Percentiles rank a stretch among this genome's conserved stretches.
phyloP scores from a whole-genome alignment of 306 rosid species.

The Herpetospermum pedunculosum region DNA sequence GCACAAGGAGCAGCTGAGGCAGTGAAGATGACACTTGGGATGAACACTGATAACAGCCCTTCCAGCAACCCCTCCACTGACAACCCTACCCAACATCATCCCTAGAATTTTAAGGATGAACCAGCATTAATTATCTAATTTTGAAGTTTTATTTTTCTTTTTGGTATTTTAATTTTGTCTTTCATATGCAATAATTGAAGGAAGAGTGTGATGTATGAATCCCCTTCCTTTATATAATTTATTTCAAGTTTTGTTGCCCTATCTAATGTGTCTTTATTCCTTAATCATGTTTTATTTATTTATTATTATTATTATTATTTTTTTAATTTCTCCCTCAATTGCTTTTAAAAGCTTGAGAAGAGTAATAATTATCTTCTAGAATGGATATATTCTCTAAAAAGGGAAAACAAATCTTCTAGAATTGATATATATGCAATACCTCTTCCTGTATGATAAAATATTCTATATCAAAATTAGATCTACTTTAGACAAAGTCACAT shows the following conservation, averaged over 20 bases:
- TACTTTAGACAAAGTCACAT: neutral
- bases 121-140: neutral
- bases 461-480: neutral
- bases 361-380: neutral
- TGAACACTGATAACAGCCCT: conserved; percentile 15
- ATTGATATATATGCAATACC: too few species aligned
- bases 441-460: too few species aligned
- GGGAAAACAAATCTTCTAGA: too few species aligned
- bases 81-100: neutral
- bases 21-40: conserved; percentile 43
- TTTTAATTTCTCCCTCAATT: too few species aligned
- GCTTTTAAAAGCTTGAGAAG: neutral
- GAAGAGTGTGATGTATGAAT: neutral
- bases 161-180: neutral
- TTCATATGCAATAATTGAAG: neutral
- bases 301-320: too few species aligned
- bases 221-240: neutral
- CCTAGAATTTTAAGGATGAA: neutral
- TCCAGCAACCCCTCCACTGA: neutral
- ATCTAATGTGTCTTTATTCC: neutral
- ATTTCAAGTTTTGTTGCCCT: neutral
- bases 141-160: neutral
- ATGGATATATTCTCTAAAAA: too few species aligned
- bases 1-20: conserved; percentile 45
- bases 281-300: neutral